Evolutionary conservation across 345 rosid species (phyloP), one percentile per base, ranked within the genome.

Genomic region (Cardamine resedifolia): DNA sequence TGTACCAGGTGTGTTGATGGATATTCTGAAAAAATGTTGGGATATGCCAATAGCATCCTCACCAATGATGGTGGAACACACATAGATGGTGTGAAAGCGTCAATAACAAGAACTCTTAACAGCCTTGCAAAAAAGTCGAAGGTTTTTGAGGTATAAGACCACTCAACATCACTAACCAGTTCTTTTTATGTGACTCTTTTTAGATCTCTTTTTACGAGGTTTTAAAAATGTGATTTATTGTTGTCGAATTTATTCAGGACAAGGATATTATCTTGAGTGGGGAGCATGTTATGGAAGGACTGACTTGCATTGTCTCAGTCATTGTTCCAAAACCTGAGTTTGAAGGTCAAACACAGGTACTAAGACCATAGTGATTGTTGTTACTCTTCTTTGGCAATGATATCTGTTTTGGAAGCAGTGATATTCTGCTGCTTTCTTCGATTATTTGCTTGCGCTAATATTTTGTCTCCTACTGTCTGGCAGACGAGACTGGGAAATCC

Each of bases 401-500:
- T 41, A 19, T 27, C 5, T 72, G 45, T 53, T 16, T 31, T 28
- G 12, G 5, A 26, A 49, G 47, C 24, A 43, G 20, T 49, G 53
- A 26, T 66, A 47, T 39, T 31, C 34, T 31, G 4, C 20, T 21
- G 12, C 26, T 64, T 49, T 45, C 20, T 24, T 58, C 20, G 4
- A 14, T 41, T n/a, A 5, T 15, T 60, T 58, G 5, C 69, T 58
- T 5, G 41, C 39, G 19, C 73, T 79, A 71, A 78, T 78, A n/a
- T 65, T 12, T 15, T 66, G 23, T 45, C 23, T 64, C 57, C 33
- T 78, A 77, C 74, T 31, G 69, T 59, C 63, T 49, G 58, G 65
- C 74, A 95, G 98, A 95, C 96, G 77, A 91, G 98, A 77, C 80
- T 95, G 83, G 94, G 97, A 71, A 95, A 95, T 84, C 99, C 96